phyloP scores from a whole-genome alignment of 768 basidiomycete genomes.

The Xerocomellus intermedius region DNA sequence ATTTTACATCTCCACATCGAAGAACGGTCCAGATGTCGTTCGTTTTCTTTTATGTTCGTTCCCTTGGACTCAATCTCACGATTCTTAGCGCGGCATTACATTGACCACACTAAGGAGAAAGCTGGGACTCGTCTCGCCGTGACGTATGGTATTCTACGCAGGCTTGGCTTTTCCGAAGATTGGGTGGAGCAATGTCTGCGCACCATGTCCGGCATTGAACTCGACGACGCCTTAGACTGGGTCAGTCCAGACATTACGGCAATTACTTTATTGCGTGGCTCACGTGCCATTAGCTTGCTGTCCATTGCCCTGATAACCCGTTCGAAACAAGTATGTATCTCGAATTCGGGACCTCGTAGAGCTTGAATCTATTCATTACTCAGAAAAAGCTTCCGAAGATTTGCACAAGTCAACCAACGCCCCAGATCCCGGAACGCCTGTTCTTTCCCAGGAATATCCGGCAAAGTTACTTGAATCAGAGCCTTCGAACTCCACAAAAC shows the following conservation, averaged over 20 bases:
- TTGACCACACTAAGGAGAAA: slow-evolving; percentile 71
- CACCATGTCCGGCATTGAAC: slow-evolving; percentile 59
- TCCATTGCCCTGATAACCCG: slow-evolving; percentile 63
- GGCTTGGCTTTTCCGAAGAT: slow-evolving; percentile 71
- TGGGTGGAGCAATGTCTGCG: slow-evolving; percentile 71
- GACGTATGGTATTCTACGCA: slow-evolving; percentile 76
- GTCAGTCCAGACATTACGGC: slow-evolving; percentile 41
- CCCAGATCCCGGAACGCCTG: slow-evolving; percentile 2
- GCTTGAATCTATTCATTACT: slow-evolving; percentile 1
- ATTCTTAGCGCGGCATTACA: slow-evolving; percentile 6
- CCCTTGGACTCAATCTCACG: not conserved
- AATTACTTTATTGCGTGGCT: slow-evolving; percentile 1
- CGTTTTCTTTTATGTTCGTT: not conserved
- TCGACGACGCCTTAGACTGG: slow-evolving; percentile 94
- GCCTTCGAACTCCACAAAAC: slow-evolving; percentile 20
- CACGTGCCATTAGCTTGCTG: slow-evolving; percentile 50
- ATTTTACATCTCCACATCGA: slow-evolving; percentile 54
- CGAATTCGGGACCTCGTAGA: not conserved
- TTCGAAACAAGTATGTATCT: slow-evolving; percentile 37
- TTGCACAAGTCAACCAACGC: slow-evolving; percentile 2
- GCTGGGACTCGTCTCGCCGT: slow-evolving; percentile 66
- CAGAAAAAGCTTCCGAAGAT: slow-evolving; percentile 17
- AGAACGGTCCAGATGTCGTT: slow-evolving; percentile 30
- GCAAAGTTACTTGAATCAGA: not conserved
- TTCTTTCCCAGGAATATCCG: not conserved